Evolutionary conservation across 768 basidiomycete genomes (phyloP).

Genomic region (Rhizopogon roseolus): DNA sequence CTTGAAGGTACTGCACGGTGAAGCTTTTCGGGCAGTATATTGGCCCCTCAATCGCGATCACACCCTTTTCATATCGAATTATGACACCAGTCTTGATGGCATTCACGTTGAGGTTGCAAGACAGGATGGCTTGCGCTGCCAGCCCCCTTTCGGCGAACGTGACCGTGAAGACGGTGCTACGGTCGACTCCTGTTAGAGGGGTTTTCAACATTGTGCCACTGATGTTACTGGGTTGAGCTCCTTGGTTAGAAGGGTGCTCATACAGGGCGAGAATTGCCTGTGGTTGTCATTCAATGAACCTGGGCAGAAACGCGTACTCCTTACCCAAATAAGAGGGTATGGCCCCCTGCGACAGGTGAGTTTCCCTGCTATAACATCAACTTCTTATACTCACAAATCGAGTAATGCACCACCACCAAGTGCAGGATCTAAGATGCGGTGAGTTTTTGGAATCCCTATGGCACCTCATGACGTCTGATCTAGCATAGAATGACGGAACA

Average conservation of each 20-base stretch:
- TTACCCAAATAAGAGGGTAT: slow-evolving; percentile 77
- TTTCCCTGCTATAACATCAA: not conserved
- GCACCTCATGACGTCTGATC: not conserved
- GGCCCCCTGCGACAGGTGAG: slow-evolving; percentile 51
- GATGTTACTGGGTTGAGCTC: slow-evolving; percentile 50
- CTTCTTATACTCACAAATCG: slow-evolving; percentile 57
- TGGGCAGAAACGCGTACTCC: slow-evolving; percentile 9
- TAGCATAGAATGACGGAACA: not conserved
- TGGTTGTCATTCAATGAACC: slow-evolving; percentile 1
- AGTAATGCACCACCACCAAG: slow-evolving; percentile 83
- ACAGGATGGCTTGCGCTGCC: slow-evolving; percentile 68
- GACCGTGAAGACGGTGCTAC: slow-evolving; percentile 69
- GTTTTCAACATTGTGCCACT: slow-evolving; percentile 75
- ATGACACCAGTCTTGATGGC: slow-evolving; percentile 46
- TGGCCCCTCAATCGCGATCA: slow-evolving; percentile 57
- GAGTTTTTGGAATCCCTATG: slow-evolving; percentile 59
- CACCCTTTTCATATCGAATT: slow-evolving; percentile 74
- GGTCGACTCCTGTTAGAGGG: slow-evolving; percentile 73
- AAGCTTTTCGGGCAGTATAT: slow-evolving; percentile 65
- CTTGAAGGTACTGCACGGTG: slow-evolving; percentile 56
- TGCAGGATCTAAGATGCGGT: slow-evolving; percentile 73
- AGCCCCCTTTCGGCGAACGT: slow-evolving; percentile 49
- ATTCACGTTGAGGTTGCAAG: slow-evolving; percentile 58
- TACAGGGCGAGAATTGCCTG: slow-evolving; percentile 76
- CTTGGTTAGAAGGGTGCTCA: slow-evolving; percentile 72